Evolutionary conservation across 1,284 basidiomycete genomes (phyloP).

Genomic region (Ustilago lituana): DNA sequence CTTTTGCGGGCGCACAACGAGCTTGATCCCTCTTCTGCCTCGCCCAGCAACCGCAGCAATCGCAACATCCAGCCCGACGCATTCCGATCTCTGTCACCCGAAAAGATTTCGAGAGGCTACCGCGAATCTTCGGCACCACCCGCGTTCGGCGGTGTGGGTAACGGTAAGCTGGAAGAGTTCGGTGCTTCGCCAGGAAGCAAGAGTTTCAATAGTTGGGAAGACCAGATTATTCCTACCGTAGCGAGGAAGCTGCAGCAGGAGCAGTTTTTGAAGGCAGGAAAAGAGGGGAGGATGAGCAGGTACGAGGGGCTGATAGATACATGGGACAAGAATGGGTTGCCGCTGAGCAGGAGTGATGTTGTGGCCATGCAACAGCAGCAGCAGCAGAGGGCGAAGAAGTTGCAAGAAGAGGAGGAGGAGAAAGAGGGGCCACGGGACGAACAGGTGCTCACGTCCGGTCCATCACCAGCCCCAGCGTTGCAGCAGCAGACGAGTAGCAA

Average conservation of each 20-base stretch:
- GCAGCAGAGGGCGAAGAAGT: slow-evolving; percentile 7
- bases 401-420: slow-evolving; percentile 14
- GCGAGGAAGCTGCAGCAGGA: slow-evolving; percentile 55
- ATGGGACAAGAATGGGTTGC: slow-evolving; percentile 56
- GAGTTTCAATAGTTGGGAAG: slow-evolving; percentile 54
- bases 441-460: slow-evolving; percentile 10
- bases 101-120: neutral
- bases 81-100: slow-evolving; percentile 27
- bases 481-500: slow-evolving; percentile 3
- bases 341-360: slow-evolving; percentile 44
- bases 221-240: slow-evolving; percentile 55
- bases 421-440: slow-evolving; percentile 6
- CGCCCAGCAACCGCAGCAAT: slow-evolving; percentile 1
- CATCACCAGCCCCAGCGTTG: neutral
- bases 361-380: slow-evolving; percentile 11
- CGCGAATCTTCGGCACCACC: slow-evolving; percentile 39
- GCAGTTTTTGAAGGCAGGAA: slow-evolving; percentile 33
- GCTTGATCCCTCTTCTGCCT: neutral
- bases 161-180: neutral
- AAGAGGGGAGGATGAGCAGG: slow-evolving; percentile 29
- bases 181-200: slow-evolving; percentile 29
- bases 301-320: slow-evolving; percentile 58
- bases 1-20: slow-evolving; percentile 27
- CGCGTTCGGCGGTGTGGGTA: slow-evolving; percentile 9
- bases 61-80: slow-evolving; percentile 35